phyloP scores from a whole-genome alignment of 495 filamentous ascomycete genomes.

The Penicillium pancosmium region DNA sequence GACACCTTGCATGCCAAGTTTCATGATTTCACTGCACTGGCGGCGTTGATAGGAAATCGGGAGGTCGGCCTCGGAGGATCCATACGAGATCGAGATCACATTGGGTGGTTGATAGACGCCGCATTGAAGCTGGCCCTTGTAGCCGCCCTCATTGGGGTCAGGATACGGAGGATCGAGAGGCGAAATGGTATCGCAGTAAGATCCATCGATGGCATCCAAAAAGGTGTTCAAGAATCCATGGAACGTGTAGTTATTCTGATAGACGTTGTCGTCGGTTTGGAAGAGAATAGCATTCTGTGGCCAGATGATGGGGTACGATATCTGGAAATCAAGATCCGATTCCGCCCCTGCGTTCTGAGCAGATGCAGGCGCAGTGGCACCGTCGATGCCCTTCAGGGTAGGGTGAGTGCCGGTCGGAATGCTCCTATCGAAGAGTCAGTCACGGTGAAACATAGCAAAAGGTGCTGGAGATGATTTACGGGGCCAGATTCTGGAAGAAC shows the following conservation, averaged over 20 bases:
- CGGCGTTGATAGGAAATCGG: constrained; percentile 56
- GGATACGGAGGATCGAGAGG: constrained; percentile 58
- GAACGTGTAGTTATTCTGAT: constrained; percentile 45
- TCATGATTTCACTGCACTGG: constrained; percentile 64
- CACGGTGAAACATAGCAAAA: not conserved
- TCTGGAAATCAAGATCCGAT: constrained; percentile 55
- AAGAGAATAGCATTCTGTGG: constrained; percentile 62
- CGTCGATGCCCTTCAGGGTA: constrained; percentile 46
- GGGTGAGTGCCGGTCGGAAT: constrained; percentile 45
- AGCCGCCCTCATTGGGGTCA: constrained; percentile 53
- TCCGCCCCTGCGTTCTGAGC: constrained; percentile 43
- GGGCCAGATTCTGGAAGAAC: constrained; percentile 53
- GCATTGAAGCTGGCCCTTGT: constrained; percentile 62
- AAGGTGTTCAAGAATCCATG: constrained; percentile 49
- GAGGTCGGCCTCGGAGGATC: constrained; percentile 51
- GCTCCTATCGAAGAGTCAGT: constrained; percentile 16
- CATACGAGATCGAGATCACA: constrained; percentile 64
- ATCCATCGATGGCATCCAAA: constrained; percentile 64
- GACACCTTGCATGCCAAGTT: constrained; percentile 65
- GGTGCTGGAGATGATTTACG: constrained; percentile 11
- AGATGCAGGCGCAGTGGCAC: constrained; percentile 36
- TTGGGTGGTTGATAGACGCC: constrained; percentile 61
- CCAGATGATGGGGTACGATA: constrained; percentile 55
- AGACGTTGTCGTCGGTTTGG: constrained; percentile 59
- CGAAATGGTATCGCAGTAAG: constrained; percentile 50